Evolutionary conservation across 1,139 yeast species (phyloP).

Genomic region (Zygoascus meyerae): DNA sequence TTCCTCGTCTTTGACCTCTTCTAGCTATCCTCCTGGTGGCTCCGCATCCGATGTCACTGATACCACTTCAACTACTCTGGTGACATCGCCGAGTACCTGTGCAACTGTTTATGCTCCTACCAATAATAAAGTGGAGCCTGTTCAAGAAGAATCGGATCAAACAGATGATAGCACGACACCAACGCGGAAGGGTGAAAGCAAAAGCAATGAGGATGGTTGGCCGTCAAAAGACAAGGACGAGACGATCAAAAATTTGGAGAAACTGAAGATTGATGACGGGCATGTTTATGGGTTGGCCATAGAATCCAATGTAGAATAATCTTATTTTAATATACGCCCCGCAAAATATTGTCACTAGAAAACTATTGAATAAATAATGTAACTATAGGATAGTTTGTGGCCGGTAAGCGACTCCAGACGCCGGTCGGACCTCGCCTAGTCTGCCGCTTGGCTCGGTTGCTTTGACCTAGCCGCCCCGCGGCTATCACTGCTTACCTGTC

Average conservation of each 20-base stretch:
- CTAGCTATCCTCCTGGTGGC: slow-evolving; percentile 4
- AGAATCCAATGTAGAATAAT: slow-evolving; percentile 14
- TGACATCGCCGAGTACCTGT: slow-evolving; percentile 6
- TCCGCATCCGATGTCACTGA: slow-evolving; percentile 7
- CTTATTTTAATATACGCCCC: slow-evolving; percentile 6
- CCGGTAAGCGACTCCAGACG: neutral
- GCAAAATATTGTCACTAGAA: neutral
- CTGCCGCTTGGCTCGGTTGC: too few species aligned
- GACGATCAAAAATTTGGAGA: slow-evolving; percentile 14
- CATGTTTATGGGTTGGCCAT: slow-evolving; percentile 22
- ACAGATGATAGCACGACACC: slow-evolving; percentile 12
- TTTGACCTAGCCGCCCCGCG: too few species aligned
- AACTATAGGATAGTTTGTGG: neutral
- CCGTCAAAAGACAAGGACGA: slow-evolving; percentile 9
- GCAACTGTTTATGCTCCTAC: neutral
- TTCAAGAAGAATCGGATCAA: slow-evolving; percentile 10
- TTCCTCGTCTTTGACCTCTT: slow-evolving; percentile 7
- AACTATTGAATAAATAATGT: neutral
- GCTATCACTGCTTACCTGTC: neutral
- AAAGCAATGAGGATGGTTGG: slow-evolving; percentile 3
- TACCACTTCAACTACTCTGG: slow-evolving; percentile 8
- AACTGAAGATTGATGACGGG: slow-evolving; percentile 15
- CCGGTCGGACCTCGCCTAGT: too few species aligned
- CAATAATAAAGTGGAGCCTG: slow-evolving; percentile 1
- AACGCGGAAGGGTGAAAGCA: slow-evolving; percentile 11